Conservation (phyloP, 768 basidiomycete genomes). For the Leccinum truebloodii region DNA sequence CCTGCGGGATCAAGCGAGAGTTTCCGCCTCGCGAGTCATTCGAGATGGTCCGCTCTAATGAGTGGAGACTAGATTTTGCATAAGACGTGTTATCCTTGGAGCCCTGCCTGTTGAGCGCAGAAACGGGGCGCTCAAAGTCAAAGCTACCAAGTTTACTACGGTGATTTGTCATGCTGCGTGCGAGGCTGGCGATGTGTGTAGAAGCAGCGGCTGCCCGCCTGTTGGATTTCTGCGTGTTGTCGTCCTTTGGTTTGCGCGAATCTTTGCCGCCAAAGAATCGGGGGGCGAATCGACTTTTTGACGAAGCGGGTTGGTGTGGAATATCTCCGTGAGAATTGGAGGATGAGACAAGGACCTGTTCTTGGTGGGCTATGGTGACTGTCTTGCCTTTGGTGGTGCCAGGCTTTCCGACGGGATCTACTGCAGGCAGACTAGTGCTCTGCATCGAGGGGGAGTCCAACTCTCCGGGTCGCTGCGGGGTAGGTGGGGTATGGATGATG, state of each 20-base stretch:
- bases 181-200: slow-evolving; percentile 6
- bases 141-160: slow-evolving; percentile 70
- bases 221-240: slow-evolving; percentile 28
- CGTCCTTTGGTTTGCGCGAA: slow-evolving; percentile 19
- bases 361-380: slow-evolving; percentile 22
- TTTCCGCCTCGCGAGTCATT: slow-evolving; percentile 26
- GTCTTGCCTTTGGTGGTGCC: slow-evolving; percentile 13
- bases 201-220: slow-evolving; percentile 16
- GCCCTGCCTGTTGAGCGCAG: slow-evolving; percentile 32
- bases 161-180: slow-evolving; percentile 37
- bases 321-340: slow-evolving; percentile 20
- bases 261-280: slow-evolving; percentile 33
- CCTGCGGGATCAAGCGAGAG: slow-evolving; percentile 9
- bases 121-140: slow-evolving; percentile 71
- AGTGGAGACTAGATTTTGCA: slow-evolving; percentile 17
- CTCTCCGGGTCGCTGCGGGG: slow-evolving; percentile 32
- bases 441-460: slow-evolving; percentile 10
- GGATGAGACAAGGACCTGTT: slow-evolving; percentile 29
- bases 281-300: slow-evolving; percentile 32
- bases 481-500: slow-evolving; percentile 40
- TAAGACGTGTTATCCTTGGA: slow-evolving; percentile 8
- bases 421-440: slow-evolving; percentile 4
- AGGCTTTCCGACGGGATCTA: slow-evolving; percentile 16
- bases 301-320: background rate
- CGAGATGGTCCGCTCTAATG: slow-evolving; percentile 29